Evolutionary conservation across 768 basidiomycete genomes (phyloP), one percentile per base, ranked within the genome.

Genomic region (Gloeostereum incarnatum): DNA sequence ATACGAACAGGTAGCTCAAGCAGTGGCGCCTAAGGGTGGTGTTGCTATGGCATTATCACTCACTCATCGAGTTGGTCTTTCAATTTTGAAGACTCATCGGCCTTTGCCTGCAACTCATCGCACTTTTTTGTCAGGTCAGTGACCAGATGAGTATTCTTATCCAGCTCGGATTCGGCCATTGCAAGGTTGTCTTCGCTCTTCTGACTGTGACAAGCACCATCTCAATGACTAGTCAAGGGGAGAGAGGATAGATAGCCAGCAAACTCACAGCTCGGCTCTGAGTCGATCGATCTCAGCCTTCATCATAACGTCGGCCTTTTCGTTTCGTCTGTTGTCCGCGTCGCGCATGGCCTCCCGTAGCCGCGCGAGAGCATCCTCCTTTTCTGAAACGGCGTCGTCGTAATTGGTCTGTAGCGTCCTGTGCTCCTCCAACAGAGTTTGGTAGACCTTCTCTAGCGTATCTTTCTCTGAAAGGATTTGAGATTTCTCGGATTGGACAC

Each of bases 21-120:
- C 11, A 23, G 27, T 14, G 18, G 1, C 5, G 33, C 33, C 38
- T 42, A 33, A 23, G 13, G 10, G 8, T 5, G 32, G n/a, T n/a
- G n/a, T n/a, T n/a, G n/a, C n/a, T n/a, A n/a, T n/a, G n/a, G 21
- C 39, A 13, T 13, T 32, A 18, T 8, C 8, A 61, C 80, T 47
- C 56, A 93, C 90, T 97, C 96, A 53, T 99, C 96, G 3, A 97
- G 69, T 60, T 93, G 81, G 53, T 98, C 96, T 54, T 92, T 93
- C 41, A 98, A 68, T 45, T 73, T 76, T 3, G 63, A 73, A 2
- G 81, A 81, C 47, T 91, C 78, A 45, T 85, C 83, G 0, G 90
- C 91, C 51, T 75, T 69, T 4, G 53, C 60, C 55, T 87, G 83
- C 16, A 96, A 65, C 24, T 97, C 90, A 34, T 90, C 88, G 16